Evolutionary conservation across 345 rosid species (phyloP), one percentile per base, ranked within the genome.

Genomic region (Eucalyptus tenuipes): DNA sequence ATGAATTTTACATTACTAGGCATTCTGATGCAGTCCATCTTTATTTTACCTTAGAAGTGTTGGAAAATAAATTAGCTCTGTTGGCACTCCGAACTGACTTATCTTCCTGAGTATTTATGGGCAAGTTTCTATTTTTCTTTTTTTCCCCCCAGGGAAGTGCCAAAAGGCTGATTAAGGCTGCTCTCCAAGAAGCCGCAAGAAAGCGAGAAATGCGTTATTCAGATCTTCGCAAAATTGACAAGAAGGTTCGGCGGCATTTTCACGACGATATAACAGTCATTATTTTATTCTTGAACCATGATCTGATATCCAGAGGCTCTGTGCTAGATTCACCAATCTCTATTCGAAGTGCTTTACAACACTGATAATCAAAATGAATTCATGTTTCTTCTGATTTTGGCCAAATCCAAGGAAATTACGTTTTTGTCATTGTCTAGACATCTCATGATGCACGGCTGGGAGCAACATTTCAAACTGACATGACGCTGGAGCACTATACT

Each of bases 231-330:
- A 97, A 95, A 93, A 94, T 96, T 37, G 97, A 95, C 92, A 96
- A 94, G 95, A 94, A 94, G 91, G 99, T 97, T 53, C 96, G 98
- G 49, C 97, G 98, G 15, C 98, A 96, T 92, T 97, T 97, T 89
- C 99, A 97, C 13, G 99, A 97, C n/a, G 99, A 96, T 90, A 94
- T 97, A 90, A 96, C 99, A 24, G 99, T 94, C 16, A 93, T 95
- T 88, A 96, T 97, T 86, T 93, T 95, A 90, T 97, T 96, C 93
- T 94, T 97, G 87, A 95, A 97, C 92, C 99, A 96, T 37, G 97
- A 95, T 90, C 95, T 94, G 88, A 93, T 95, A 88, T 93, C 96
- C n/a, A 93, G 92, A 90, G 95, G 96, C 80, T 79, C 44, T 20
- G 87, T 92, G 53, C 95, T 93, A 91, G 94, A 94, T 52, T 93